These are phyloP conservation scores for Aeminium ludgeri DNA, from an alignment of 495 filamentous ascomycete species.

Conservation along the genomic window DNA sequence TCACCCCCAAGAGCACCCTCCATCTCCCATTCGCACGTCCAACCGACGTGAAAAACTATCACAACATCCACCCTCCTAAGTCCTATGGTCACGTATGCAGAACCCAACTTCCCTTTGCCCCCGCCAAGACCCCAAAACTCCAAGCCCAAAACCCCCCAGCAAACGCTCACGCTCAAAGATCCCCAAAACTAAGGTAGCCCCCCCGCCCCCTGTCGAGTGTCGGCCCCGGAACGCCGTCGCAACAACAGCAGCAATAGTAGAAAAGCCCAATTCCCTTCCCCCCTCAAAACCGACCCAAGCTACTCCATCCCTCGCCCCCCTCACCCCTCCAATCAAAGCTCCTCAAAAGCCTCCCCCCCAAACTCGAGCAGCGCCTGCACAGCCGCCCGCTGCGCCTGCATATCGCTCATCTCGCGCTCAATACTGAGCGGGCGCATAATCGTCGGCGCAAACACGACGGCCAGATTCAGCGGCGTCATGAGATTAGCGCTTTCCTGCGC, in stretches of 20 bases:
- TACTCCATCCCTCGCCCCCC: neutral
- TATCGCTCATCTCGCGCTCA: constrained; percentile 89
- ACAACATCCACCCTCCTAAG: neutral
- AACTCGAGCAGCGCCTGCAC: constrained; percentile 40
- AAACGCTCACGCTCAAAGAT: no score
- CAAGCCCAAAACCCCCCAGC: neutral
- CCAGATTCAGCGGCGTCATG: constrained; percentile 89
- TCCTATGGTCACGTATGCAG: no score
- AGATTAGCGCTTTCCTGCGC: constrained; percentile 65
- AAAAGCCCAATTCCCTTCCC: no score
- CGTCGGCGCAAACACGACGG: constrained; percentile 95
- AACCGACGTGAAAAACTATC: no score
- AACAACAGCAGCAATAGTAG: no score
- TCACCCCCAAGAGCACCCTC: no score
- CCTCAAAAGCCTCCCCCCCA: constrained; percentile 18
- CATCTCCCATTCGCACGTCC: no score
- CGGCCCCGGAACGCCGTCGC: no score
- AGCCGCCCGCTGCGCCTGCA: constrained; percentile 76
- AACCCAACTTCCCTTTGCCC: no score
- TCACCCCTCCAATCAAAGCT: neutral
- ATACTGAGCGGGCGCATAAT: constrained; percentile 81
- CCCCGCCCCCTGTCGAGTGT: no score
- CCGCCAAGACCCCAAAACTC: neutral
- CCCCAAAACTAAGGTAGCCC: no score
- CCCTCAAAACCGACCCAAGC: no score